These are phyloP conservation scores for Nepenthes gracilis DNA, from an alignment of 148 eudicot species.

Conservation along the genomic window DNA sequence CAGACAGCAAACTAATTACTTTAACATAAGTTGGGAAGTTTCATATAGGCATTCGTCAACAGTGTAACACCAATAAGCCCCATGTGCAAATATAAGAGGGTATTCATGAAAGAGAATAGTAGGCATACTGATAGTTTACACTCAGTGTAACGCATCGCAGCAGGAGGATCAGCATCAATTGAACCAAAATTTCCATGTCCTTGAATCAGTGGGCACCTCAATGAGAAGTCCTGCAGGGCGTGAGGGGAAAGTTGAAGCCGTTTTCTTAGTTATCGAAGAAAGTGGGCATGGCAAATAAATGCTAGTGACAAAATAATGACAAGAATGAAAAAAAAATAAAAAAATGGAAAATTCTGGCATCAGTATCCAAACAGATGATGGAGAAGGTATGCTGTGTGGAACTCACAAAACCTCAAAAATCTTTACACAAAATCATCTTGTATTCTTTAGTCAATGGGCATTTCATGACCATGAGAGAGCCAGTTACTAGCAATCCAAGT, in stretches of 20 bases:
- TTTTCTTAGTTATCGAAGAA: background rate
- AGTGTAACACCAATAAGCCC: background rate
- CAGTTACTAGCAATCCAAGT: too few relatives aligned
- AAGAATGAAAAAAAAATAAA: too few relatives aligned
- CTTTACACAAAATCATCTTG: too few relatives aligned
- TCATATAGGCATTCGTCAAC: background rate
- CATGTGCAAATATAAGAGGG: background rate
- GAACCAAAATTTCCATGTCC: conserved; percentile 99
- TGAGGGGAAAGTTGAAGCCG: background rate
- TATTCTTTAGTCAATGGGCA: too few relatives aligned
- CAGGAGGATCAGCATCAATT: conserved; percentile 95
- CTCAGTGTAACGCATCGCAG: conserved; percentile 99
- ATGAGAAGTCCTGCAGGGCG: conserved; percentile 68
- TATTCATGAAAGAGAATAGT: background rate
- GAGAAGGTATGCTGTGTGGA: too few relatives aligned
- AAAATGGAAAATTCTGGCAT: too few relatives aligned
- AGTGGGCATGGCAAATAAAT: background rate
- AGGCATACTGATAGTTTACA: conserved; percentile 83
- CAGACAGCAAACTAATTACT: too few relatives aligned
- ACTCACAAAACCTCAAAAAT: too few relatives aligned
- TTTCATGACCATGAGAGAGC: too few relatives aligned
- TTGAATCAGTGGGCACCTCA: conserved; percentile 80
- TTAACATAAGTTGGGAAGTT: too few relatives aligned
- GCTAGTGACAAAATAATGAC: too few relatives aligned
- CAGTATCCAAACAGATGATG: too few relatives aligned